Evolutionary conservation across 23 red algal species (phyloP).

Genomic region (Gracilaria caudata): DNA sequence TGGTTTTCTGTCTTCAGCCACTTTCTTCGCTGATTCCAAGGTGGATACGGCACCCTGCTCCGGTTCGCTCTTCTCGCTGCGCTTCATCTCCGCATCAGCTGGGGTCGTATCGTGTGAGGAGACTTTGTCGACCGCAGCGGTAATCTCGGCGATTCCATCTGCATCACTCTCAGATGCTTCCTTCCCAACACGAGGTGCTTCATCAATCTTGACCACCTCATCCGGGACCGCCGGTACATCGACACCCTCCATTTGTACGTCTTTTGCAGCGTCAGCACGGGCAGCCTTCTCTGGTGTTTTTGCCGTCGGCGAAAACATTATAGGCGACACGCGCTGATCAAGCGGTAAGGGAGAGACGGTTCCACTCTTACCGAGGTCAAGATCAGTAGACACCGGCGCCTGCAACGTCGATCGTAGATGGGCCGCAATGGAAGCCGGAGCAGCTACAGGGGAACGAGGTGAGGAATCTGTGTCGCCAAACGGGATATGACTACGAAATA

Average conservation of each 20-base stretch:
- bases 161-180: conserved; percentile 18
- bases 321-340: conserved; percentile 9
- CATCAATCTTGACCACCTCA: background rate
- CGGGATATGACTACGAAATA: conserved; percentile 63
- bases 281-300: conserved; percentile 6
- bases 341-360: conserved; percentile 27
- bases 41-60: background rate
- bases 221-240: background rate
- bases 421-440: conserved; percentile 24
- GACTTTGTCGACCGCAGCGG: conserved; percentile 28
- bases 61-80: background rate
- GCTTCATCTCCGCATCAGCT: conserved; percentile 27
- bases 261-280: background rate
- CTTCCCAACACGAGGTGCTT: background rate
- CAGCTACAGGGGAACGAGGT: conserved; percentile 43
- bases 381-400: conserved; percentile 15
- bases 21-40: conserved; percentile 15
- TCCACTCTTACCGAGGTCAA: conserved; percentile 65
- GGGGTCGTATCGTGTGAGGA: background rate
- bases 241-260: background rate
- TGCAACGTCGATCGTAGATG: conserved; percentile 4
- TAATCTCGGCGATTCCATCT: conserved; percentile 55
- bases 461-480: conserved; percentile 72
- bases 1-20: background rate
- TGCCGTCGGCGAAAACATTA: background rate